Conservation (phyloP, 352 stramenopile genomes). For the Thalassiosira mediterranea region DNA sequence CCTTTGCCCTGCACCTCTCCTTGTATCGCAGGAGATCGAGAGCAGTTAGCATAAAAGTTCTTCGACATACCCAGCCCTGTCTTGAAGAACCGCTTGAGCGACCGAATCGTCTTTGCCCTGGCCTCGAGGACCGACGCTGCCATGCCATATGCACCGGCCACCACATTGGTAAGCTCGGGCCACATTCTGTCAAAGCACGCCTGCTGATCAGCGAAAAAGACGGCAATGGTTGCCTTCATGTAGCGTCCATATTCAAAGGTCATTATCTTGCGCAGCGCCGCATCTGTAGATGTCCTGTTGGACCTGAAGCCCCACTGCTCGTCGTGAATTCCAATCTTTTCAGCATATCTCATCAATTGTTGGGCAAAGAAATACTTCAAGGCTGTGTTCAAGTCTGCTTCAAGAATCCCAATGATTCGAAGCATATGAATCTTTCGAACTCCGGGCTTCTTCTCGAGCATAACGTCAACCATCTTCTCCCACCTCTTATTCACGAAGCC, state of each 20-base stretch:
- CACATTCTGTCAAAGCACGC: conserved; percentile 8
- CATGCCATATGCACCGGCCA: background rate
- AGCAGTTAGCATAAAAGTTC: background rate
- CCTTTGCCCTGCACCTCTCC: too few species aligned
- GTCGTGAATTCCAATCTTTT: background rate
- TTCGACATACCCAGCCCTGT: conserved; percentile 21
- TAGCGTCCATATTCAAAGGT: conserved; percentile 19
- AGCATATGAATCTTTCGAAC: conserved; percentile 39
- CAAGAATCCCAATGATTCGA: conserved; percentile 48
- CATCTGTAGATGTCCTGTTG: background rate
- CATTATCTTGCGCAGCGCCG: conserved; percentile 3
- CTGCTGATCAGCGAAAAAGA: conserved; percentile 1
- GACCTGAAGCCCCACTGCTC: conserved; percentile 4
- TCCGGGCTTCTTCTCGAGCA: conserved; percentile 46
- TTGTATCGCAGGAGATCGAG: background rate
- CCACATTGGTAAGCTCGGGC: background rate
- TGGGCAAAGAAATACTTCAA: conserved; percentile 21
- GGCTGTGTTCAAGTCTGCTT: conserved; percentile 41
- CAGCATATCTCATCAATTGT: conserved; percentile 8
- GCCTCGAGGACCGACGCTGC: background rate
- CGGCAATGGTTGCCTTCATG: conserved; percentile 18
- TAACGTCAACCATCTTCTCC: conserved; percentile 29
- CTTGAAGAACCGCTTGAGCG: background rate
- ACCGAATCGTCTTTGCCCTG: background rate
- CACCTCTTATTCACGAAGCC: conserved; percentile 24